A percentile compares a stretch with the other conserved stretches of the same genome.
These are phyloP conservation scores for Cystofilobasidium capitatum DNA, from an alignment of 768 basidiomycete species.

Conservation along the genomic window DNA sequence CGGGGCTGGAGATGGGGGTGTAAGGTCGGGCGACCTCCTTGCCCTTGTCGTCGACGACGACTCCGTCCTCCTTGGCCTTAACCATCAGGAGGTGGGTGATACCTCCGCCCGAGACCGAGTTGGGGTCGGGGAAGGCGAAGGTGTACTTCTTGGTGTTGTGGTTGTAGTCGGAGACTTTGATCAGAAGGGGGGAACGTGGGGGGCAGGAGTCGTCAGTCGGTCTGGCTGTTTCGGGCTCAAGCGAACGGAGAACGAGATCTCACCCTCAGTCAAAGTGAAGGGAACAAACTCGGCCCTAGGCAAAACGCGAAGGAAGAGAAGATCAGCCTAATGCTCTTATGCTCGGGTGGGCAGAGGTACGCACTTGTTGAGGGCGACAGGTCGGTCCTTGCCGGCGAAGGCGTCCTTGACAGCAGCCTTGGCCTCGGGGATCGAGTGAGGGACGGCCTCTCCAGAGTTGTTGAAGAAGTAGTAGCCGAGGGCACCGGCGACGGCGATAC, in stretches of 20 bases:
- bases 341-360: not conserved
- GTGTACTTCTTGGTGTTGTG: constrained; percentile 74
- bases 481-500: not conserved
- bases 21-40: constrained; percentile 78
- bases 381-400: constrained; percentile 10
- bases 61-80: constrained; percentile 59
- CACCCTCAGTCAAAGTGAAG: constrained; percentile 37
- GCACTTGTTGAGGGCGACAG: constrained; percentile 17
- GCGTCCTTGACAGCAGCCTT: constrained; percentile 7
- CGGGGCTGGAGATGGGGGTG: constrained; percentile 76
- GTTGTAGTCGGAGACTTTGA: constrained; percentile 65
- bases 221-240: not conserved
- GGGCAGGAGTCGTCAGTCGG: not conserved
- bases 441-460: not conserved
- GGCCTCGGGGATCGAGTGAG: not conserved
- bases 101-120: constrained; percentile 63
- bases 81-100: constrained; percentile 70
- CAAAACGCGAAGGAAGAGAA: not conserved
- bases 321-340: not conserved
- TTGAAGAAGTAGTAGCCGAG: not conserved
- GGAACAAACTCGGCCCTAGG: constrained; percentile 14
- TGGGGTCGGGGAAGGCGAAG: constrained; percentile 30
- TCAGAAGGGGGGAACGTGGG: not conserved
- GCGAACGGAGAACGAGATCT: constrained; percentile 47
- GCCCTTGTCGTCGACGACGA: constrained; percentile 53